A percentile compares a stretch with the other conserved stretches of the same genome.
These are phyloP conservation scores for Aureobasidium pullulans DNA, from an alignment of 2,329 filamentous ascomycete genomes.

Conservation along the genomic window DNA sequence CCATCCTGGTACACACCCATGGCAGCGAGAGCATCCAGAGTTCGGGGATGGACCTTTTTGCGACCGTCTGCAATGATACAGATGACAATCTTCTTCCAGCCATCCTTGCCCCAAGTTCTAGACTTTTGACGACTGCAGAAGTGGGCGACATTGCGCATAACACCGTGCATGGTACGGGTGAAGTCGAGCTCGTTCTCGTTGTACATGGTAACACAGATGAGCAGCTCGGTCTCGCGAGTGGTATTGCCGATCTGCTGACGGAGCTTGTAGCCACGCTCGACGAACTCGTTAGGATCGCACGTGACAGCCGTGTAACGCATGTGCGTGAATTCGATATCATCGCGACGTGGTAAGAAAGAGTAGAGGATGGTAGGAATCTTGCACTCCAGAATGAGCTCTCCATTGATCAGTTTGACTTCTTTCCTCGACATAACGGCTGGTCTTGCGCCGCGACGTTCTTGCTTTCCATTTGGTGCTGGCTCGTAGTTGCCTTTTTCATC, in stretches of 20 bases:
- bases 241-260: slow-evolving; percentile 74
- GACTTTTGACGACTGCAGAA: slow-evolving; percentile 91
- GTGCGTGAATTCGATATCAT: slow-evolving; percentile 94
- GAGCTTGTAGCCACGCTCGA: slow-evolving; percentile 79
- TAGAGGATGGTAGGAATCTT: slow-evolving; percentile 98
- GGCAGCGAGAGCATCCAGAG: slow-evolving; percentile 85
- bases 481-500: slow-evolving; percentile 68
- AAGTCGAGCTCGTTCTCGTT: slow-evolving; percentile 97
- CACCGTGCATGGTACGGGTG: slow-evolving; percentile 94
- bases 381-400: slow-evolving; percentile 94
- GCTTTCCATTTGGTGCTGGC: slow-evolving; percentile 76
- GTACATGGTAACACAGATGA: slow-evolving; percentile 98
- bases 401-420: slow-evolving; percentile 93
- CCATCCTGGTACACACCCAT: slow-evolving; percentile 98
- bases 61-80: slow-evolving; percentile 94
- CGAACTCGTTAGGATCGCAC: slow-evolving; percentile 92
- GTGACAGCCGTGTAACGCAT: slow-evolving; percentile 99
- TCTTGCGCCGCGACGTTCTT: slow-evolving; percentile 79
- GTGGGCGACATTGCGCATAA: slow-evolving; percentile 96
- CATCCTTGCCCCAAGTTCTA: slow-evolving; percentile 90
- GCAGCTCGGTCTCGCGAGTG: slow-evolving; percentile 82
- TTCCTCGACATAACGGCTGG: slow-evolving; percentile 84
- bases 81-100: slow-evolving; percentile 99
- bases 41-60: slow-evolving; percentile 86
- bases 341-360: slow-evolving; percentile 86